phyloP scores from a whole-genome alignment of 1,139 yeast genomes.

The Pichia sp. region DNA sequence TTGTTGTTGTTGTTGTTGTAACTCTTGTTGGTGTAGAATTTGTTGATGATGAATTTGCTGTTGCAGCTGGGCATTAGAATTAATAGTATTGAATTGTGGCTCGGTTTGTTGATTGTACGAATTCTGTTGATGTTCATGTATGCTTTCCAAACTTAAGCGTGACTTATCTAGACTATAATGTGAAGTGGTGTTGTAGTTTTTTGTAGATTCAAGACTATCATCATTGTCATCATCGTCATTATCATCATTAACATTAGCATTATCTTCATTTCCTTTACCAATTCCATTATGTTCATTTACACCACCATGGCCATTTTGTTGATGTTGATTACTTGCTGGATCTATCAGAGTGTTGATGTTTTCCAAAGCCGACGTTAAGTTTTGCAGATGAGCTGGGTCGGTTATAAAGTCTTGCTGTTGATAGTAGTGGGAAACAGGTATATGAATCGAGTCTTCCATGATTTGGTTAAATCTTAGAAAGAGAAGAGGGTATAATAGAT shows the following conservation, averaged over 20 bases:
- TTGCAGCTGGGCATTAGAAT: not conserved
- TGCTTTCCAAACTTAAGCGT: not conserved
- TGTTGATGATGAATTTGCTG: not conserved
- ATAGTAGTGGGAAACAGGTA: conserved; percentile 10
- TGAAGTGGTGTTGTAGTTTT: not conserved
- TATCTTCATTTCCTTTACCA: not conserved
- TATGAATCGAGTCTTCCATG: conserved; percentile 12
- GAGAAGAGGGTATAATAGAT: too few species aligned
- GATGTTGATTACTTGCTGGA: not conserved
- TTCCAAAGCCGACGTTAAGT: conserved; percentile 4
- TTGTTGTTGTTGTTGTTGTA: not conserved
- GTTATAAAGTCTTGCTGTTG: conserved; percentile 10
- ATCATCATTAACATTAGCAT: not conserved
- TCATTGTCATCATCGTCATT: not conserved
- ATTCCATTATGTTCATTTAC: too few species aligned
- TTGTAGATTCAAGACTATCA: not conserved
- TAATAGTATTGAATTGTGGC: not conserved
- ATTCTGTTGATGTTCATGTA: not conserved
- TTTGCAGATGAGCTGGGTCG: conserved; percentile 2
- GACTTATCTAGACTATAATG: not conserved
- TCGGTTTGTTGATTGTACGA: not conserved
- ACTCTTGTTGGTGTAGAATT: not conserved
- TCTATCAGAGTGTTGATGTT: conserved; percentile 4
- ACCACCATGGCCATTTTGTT: not conserved
- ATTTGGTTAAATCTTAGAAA: too few species aligned